Percentiles rank a stretch among this genome's conserved stretches.
phyloP scores from a whole-genome alignment of 345 rosid genomes.

The Mangifera indica region DNA sequence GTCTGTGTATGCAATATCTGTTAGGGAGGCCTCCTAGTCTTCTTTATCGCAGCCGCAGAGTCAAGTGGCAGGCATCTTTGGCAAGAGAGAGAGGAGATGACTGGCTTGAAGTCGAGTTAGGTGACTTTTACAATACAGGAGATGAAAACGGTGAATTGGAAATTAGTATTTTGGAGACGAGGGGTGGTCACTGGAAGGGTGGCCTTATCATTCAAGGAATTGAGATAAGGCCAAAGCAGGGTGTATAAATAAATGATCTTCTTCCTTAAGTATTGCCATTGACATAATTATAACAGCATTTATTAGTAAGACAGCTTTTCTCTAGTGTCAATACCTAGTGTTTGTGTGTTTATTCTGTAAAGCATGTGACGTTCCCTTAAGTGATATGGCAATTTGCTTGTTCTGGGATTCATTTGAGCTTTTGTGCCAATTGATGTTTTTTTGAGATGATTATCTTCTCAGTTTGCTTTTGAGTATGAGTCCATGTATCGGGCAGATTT shows the following conservation, averaged over 20 bases:
- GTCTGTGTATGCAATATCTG: background rate
- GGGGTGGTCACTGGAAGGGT: conserved; percentile 45
- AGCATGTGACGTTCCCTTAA: background rate
- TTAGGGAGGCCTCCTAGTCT: conserved; percentile 15
- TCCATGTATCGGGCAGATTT: no score
- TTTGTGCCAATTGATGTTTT: background rate
- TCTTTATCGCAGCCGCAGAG: background rate
- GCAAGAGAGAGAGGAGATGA: conserved; percentile 51
- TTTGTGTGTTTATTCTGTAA: no score
- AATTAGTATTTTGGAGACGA: conserved; percentile 40
- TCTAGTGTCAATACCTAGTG: background rate
- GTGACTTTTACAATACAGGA: conserved; percentile 33
- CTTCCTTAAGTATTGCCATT: background rate
- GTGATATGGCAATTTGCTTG: background rate
- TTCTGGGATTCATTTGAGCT: no score
- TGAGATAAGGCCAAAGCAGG: conserved; percentile 52
- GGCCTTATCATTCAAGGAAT: conserved; percentile 60
- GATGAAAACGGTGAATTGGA: conserved; percentile 42
- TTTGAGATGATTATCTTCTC: no score
- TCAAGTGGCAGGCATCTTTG: background rate
- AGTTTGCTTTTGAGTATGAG: no score
- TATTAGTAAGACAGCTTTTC: no score
- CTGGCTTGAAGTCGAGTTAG: conserved; percentile 66
- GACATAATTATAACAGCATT: background rate
- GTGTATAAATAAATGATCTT: background rate